Base-by-base conservation (phyloP, 2,329 filamentous ascomycete species). In the Talaromyces pinophilus region DNA sequence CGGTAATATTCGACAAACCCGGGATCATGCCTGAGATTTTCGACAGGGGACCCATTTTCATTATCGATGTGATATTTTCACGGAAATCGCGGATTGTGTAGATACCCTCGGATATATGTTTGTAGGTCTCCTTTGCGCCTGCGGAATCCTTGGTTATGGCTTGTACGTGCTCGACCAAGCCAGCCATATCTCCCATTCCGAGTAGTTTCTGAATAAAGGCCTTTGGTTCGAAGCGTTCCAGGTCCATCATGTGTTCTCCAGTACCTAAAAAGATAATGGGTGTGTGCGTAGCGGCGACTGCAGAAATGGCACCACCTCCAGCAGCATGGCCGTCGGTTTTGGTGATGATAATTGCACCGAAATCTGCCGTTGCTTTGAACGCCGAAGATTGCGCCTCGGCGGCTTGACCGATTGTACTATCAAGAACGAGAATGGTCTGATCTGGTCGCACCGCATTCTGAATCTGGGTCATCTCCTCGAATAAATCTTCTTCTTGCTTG, bases 21-120 rank as follows among this genome's bases (percentile, higher is more conserved):
- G 95, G 95, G 70, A 99, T 98, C 95, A 99, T 99, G 73, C 93
- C 93, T 0, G 94, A 96, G 87, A 99, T 96, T 78, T 99, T 98
- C 19, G 92, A 96, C 1, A 99, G 82, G 0, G 95, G 95, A 0
- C 95, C 95, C 95, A 99, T 98, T 82, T 99, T 99, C 93, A 98
- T 97, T 75, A 99, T 97, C 74, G 98, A 98, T 67, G 90, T 91
- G 13, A 99, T 88, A 76, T 99, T 96, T 77, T 99, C 95, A 22
- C 95, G 88, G 71, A 99, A 85, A 77, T 99, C 95, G 64, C 95
- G 90, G 40, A 99, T 87, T 0, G 95, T 97, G 79, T 98, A 99
- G 69, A 97, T 93, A 65, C 95, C 95, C 75, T 97, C 94, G 6
- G 92, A 91, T 71, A 99, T 96, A 82, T 99, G 94, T 83, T 99